Conservation (phyloP, 371 early-diverging fungal species). For the Actinomortierella ambigua region DNA sequence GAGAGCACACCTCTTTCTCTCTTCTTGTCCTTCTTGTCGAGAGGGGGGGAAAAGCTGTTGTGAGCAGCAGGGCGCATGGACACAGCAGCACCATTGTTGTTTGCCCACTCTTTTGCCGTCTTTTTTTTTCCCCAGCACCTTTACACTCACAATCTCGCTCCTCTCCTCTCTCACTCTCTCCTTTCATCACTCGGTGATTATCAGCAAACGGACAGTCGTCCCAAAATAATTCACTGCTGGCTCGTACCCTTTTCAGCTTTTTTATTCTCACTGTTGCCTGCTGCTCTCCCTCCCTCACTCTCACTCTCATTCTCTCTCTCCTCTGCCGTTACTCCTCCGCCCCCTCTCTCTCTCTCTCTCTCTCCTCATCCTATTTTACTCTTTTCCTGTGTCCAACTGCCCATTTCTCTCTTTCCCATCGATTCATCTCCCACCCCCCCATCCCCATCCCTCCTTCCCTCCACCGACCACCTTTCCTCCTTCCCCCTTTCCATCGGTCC, state of each 20-base stretch:
- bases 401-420: background rate
- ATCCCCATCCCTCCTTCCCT: background rate
- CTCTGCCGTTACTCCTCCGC: too few species aligned
- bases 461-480: background rate
- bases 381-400: background rate
- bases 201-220: too few species aligned
- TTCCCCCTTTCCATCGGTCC: background rate
- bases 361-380: background rate
- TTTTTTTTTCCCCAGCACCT: background rate
- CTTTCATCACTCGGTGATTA: background rate
- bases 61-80: too few species aligned
- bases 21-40: background rate
- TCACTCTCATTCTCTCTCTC: background rate
- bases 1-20: background rate
- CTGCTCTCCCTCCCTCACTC: background rate
- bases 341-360: background rate
- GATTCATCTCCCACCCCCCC: background rate
- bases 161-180: background rate
- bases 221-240: background rate
- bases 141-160: background rate
- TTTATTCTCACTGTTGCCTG: background rate
- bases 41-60: too few species aligned
- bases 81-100: too few species aligned
- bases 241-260: background rate
- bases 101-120: background rate